Conservation (phyloP, 768 basidiomycete species). For the Serendipita sp. region DNA sequence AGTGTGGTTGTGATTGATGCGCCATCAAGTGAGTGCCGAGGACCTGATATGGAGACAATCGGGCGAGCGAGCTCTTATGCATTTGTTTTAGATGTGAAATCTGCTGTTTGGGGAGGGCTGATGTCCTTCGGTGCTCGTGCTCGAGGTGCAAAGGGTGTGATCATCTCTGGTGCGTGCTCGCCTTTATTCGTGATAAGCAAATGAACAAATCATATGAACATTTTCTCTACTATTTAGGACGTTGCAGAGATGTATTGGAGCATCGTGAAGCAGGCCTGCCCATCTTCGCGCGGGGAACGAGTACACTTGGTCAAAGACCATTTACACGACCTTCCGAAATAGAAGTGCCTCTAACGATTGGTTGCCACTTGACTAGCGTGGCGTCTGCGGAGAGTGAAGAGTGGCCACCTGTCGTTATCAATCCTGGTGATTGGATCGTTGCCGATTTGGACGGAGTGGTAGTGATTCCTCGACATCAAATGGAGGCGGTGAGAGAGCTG, state of each 20-base stretch:
- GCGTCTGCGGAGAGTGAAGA: slow-evolving; percentile 21
- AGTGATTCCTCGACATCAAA: slow-evolving; percentile 44
- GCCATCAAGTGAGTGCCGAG: slow-evolving; percentile 37
- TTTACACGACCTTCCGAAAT: slow-evolving; percentile 70
- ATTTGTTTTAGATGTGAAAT: slow-evolving; percentile 36
- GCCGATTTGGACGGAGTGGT: slow-evolving; percentile 86
- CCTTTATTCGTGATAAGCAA: neutral
- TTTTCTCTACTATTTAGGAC: slow-evolving; percentile 36
- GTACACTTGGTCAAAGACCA: slow-evolving; percentile 72
- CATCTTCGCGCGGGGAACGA: slow-evolving; percentile 67
- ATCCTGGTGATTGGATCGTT: slow-evolving; percentile 70
- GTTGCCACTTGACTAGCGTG: slow-evolving; percentile 23
- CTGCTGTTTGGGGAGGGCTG: slow-evolving; percentile 80
- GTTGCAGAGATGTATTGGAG: slow-evolving; percentile 73
- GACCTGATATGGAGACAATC: too few relatives aligned
- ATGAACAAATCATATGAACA: neutral
- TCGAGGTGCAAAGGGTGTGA: slow-evolving; percentile 51
- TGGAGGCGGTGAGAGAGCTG: slow-evolving; percentile 38
- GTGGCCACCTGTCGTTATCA: slow-evolving; percentile 41
- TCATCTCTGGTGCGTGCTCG: slow-evolving; percentile 29
- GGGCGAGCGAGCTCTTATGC: too few relatives aligned
- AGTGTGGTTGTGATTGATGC: slow-evolving; percentile 58
- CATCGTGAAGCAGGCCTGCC: slow-evolving; percentile 55
- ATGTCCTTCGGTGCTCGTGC: slow-evolving; percentile 41
- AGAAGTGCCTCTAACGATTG: slow-evolving; percentile 41